Conservation (phyloP, 495 filamentous ascomycete genomes). For the Aspergillus affinis region DNA sequence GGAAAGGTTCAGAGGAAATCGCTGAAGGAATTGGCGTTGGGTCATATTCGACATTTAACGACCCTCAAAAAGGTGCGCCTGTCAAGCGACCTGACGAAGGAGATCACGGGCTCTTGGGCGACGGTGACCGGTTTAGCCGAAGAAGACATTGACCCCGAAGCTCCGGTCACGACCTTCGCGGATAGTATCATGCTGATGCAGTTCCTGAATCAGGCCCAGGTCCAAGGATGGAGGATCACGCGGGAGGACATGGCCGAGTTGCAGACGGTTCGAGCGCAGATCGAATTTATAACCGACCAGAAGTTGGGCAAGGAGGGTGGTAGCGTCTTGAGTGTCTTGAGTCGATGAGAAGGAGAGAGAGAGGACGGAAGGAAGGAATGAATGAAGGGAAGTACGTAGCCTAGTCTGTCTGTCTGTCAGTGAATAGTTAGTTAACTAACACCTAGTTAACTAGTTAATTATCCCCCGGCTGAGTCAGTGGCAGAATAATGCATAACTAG, state of each 20-base stretch:
- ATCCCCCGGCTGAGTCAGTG: too few species aligned
- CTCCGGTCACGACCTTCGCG: constrained; percentile 12
- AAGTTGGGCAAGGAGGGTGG: too few species aligned
- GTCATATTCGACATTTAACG: constrained; percentile 15
- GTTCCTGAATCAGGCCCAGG: constrained; percentile 6
- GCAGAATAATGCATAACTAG: too few species aligned
- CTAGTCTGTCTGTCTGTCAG: too few species aligned
- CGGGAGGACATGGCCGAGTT: neutral
- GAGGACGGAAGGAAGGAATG: too few species aligned
- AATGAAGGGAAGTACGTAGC: too few species aligned
- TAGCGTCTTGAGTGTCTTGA: too few species aligned
- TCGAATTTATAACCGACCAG: neutral
- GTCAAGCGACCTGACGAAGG: constrained; percentile 3
- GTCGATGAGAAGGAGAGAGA: too few species aligned
- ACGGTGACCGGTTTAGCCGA: constrained; percentile 8
- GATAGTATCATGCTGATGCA: constrained; percentile 23
- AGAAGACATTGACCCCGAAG: constrained; percentile 10
- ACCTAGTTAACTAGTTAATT: too few species aligned
- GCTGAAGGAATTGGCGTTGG: constrained; percentile 17
- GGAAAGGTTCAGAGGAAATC: constrained; percentile 39
- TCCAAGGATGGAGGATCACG: constrained; percentile 1
- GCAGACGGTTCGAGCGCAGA: constrained; percentile 12
- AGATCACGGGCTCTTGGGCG: constrained; percentile 9
- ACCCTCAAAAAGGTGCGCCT: neutral
- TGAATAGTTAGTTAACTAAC: too few species aligned